Percentiles rank a stretch among this genome's conserved stretches.
Evolutionary conservation across 208 protist species (phyloP).

Genomic region (Crithidia thermophila): DNA sequence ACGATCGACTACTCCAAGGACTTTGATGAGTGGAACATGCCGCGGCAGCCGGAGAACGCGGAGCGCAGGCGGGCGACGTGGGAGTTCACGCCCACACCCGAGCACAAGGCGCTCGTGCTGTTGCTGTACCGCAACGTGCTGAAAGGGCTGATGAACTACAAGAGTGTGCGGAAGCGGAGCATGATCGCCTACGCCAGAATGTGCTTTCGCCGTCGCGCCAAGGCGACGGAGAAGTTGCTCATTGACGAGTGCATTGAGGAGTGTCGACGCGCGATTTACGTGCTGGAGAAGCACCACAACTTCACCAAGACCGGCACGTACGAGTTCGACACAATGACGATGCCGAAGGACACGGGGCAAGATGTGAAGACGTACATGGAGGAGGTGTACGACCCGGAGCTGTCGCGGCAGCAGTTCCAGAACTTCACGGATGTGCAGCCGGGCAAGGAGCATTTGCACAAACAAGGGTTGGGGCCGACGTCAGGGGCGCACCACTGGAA

Average conservation of each 20-base stretch:
- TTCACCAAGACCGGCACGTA: slow-evolving; percentile 77
- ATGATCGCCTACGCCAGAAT: slow-evolving; percentile 86
- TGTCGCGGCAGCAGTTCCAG: slow-evolving; percentile 84
- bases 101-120: slow-evolving; percentile 81
- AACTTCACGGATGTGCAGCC: slow-evolving; percentile 86
- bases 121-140: slow-evolving; percentile 83
- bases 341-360: slow-evolving; percentile 90
- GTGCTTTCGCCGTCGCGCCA: slow-evolving; percentile 69
- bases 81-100: slow-evolving; percentile 70
- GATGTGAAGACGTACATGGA: slow-evolving; percentile 93
- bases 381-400: slow-evolving; percentile 89
- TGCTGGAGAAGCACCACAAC: slow-evolving; percentile 84
- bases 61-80: slow-evolving; percentile 42
- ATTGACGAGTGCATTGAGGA: slow-evolving; percentile 92
- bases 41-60: slow-evolving; percentile 40
- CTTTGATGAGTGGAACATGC: slow-evolving; percentile 66
- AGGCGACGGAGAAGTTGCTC: slow-evolving; percentile 85
- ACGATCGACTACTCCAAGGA: slow-evolving; percentile 22
- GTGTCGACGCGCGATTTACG: slow-evolving; percentile 79
- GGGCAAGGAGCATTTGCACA: slow-evolving; percentile 70
- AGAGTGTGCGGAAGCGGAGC: slow-evolving; percentile 75
- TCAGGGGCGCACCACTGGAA: slow-evolving; percentile 76
- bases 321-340: slow-evolving; percentile 85
- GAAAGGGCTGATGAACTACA: slow-evolving; percentile 81
- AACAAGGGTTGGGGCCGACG: slow-evolving; percentile 68